These are phyloP conservation scores for Exsudoporus frostii DNA, from an alignment of 768 basidiomycete genomes.

Conservation along the genomic window DNA sequence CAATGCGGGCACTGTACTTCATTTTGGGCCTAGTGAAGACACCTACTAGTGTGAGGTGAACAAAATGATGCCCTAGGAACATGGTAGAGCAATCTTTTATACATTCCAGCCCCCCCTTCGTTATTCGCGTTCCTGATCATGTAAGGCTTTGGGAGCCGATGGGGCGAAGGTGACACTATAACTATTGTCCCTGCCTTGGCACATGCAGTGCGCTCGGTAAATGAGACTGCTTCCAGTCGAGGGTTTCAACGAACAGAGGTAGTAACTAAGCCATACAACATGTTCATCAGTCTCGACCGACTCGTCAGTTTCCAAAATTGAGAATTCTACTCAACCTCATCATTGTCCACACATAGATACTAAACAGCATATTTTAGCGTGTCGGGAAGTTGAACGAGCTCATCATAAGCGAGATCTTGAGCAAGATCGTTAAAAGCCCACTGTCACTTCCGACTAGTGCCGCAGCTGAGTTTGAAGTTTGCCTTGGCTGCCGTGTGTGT, in stretches of 20 bases:
- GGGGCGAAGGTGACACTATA: not conserved
- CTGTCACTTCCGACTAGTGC: too few species aligned
- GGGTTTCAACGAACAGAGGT: not conserved
- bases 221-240: not conserved
- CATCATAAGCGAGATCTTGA: too few species aligned
- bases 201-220: not conserved
- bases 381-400: too few species aligned
- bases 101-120: not conserved
- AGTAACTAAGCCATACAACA: too few species aligned
- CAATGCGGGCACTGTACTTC: conserved; percentile 10
- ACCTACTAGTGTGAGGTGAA: not conserved
- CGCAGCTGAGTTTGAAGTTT: too few species aligned
- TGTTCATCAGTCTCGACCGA: too few species aligned
- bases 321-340: too few species aligned
- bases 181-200: not conserved
- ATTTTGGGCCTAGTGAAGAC: conserved; percentile 4
- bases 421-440: too few species aligned
- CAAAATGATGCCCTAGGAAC: not conserved
- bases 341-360: too few species aligned
- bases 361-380: too few species aligned
- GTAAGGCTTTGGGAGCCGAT: not conserved
- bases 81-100: conserved; percentile 6
- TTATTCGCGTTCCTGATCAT: not conserved
- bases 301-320: too few species aligned
- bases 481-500: too few species aligned